phyloP scores from a whole-genome alignment of 2,329 filamentous ascomycete species.

The Fusarium buxicola region DNA sequence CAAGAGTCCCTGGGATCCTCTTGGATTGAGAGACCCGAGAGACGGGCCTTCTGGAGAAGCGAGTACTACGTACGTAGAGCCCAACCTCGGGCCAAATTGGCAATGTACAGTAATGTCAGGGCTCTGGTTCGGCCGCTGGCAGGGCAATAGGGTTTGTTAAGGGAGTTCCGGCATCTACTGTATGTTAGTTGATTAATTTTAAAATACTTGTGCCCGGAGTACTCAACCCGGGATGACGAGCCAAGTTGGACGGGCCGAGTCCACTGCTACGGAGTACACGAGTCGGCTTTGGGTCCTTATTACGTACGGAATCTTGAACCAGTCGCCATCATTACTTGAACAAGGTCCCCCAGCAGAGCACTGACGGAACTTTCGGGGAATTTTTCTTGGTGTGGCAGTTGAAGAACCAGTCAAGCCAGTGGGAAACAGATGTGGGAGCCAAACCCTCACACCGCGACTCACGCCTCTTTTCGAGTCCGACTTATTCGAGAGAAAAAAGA shows the following conservation, averaged over 20 bases:
- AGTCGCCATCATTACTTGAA: not conserved
- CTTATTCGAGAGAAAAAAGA: slow-evolving; percentile 4
- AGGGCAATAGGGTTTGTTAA: slow-evolving; percentile 29
- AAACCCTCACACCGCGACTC: slow-evolving; percentile 18
- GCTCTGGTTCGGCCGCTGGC: slow-evolving; percentile 23
- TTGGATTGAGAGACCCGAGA: slow-evolving; percentile 15
- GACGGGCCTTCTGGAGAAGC: slow-evolving; percentile 2
- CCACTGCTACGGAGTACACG: slow-evolving; percentile 2
- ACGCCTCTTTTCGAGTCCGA: slow-evolving; percentile 24
- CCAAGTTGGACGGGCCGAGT: slow-evolving; percentile 22
- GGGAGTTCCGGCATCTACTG: slow-evolving; percentile 1
- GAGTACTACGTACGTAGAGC: too few relatives aligned
- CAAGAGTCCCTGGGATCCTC: slow-evolving; percentile 15
- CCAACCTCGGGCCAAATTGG: slow-evolving; percentile 22
- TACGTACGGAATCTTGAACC: slow-evolving; percentile 33
- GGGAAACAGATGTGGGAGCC: slow-evolving; percentile 11
- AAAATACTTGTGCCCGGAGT: slow-evolving; percentile 1
- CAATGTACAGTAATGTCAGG: slow-evolving; percentile 23
- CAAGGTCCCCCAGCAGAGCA: slow-evolving; percentile 1
- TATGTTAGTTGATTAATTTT: slow-evolving; percentile 1
- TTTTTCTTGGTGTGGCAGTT: slow-evolving; percentile 28
- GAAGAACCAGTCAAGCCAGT: slow-evolving; percentile 7
- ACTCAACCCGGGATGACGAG: slow-evolving; percentile 17
- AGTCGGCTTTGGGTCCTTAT: slow-evolving; percentile 30
- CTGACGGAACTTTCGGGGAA: slow-evolving; percentile 17